Evolutionary conservation across 345 rosid species (phyloP), one percentile per base, ranked within the genome.

Genomic region (Turnera subulata): DNA sequence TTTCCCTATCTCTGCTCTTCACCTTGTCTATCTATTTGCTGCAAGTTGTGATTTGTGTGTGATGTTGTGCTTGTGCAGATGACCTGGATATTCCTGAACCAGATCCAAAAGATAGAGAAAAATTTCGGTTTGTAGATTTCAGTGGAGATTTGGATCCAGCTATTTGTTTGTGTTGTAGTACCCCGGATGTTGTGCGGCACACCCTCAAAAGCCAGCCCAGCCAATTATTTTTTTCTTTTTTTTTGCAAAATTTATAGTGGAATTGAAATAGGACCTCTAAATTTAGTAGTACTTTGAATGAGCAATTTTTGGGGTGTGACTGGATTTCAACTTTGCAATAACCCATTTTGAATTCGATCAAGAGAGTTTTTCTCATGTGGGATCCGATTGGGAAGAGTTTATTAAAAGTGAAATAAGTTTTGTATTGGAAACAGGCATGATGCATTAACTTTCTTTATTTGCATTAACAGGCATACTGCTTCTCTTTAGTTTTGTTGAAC

Each of bases 61-160:
- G 20, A 60, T 72, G 46, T 55, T 62, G 26, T 55, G 48, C 23
- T 5, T 53, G 37, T 75, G 82, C 96, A 92, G 98, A 80, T 92
- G 96, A 89, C 96, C 18, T 92, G 96, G 98, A 92, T 92, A 60
- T 89, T 86, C 84, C 87, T 92, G 46, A 89, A 89, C 81, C 98
- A 88, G 79, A 83, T 92, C 69, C 77, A 83, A 23, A 92, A 92
- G 68, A 0, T 57, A 19, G 61, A 92, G 78, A 80, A 82, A 73
- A 16, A 20, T 0, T 17, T 53, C 0, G 95, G 96, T 14, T 51
- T 92, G 62, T 92, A 76, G 81, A 63, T 40, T 24, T 44, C 53
- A 49, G 52, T 45, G n/a, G 32, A 7, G 13, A 48, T 72, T 70
- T 66, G 75, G 71, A 46, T 25, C 48, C 17, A 16, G n/a, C 16